These are phyloP conservation scores for Amanita exitialis DNA, from an alignment of 768 basidiomycete genomes.

Conservation along the genomic window DNA sequence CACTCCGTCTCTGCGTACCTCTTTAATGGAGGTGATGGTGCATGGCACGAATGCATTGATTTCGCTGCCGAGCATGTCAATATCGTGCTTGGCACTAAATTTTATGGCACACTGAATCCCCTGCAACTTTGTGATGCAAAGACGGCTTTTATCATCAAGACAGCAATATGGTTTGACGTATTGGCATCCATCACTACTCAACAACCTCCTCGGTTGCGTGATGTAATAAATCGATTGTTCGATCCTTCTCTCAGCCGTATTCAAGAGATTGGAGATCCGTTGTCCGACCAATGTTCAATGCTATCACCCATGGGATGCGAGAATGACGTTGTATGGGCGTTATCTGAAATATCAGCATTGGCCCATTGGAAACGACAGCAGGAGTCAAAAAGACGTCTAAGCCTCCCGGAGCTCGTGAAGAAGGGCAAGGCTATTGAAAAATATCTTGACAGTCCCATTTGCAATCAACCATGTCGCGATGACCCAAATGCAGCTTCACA, in stretches of 20 bases:
- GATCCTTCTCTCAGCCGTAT: conserved; percentile 32
- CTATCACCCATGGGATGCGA: conserved; percentile 80
- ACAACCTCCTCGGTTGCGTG: conserved; percentile 44
- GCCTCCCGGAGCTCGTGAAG: conserved; percentile 48
- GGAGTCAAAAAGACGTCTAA: conserved; percentile 32
- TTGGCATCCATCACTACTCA: conserved; percentile 68
- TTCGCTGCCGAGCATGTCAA: conserved; percentile 50
- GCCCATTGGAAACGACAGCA: conserved; percentile 53
- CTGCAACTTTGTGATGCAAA: conserved; percentile 36
- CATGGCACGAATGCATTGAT: conserved; percentile 58
- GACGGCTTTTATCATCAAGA: conserved; percentile 70
- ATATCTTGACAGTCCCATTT: conserved; percentile 17
- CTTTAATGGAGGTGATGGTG: conserved; percentile 66
- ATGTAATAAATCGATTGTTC: conserved; percentile 49
- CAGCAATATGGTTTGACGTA: conserved; percentile 84
- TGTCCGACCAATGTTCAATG: conserved; percentile 49
- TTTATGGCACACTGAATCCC: conserved; percentile 28
- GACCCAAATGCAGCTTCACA: conserved; percentile 13
- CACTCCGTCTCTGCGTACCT: conserved; percentile 69
- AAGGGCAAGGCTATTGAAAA: conserved; percentile 43
- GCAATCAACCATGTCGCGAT: conserved; percentile 12
- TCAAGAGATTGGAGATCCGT: conserved; percentile 16
- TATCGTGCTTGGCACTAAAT: conserved; percentile 20
- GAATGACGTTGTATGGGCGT: conserved; percentile 67
- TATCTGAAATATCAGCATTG: conserved; percentile 63